Evolutionary conservation across 352 stramenopile genomes (phyloP), one percentile per base, ranked within the genome.

Genomic region (Globisporangium cystogenes): DNA sequence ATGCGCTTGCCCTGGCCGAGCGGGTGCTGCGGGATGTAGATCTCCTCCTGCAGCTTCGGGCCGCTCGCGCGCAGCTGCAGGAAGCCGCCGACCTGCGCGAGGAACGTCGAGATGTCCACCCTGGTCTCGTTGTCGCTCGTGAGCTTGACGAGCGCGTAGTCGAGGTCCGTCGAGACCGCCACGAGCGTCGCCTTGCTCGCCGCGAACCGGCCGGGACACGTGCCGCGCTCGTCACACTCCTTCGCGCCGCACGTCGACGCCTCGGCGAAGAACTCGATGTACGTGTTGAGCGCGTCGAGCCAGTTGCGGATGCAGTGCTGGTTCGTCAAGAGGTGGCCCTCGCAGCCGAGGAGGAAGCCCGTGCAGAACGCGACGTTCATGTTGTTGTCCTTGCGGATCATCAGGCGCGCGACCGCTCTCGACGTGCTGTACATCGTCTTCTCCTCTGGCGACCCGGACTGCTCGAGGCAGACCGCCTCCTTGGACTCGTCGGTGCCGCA

Each of bases 281-380:
- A 70, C 4, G 79, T 90, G 52, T 87, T 87, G 35, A 76, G 53
- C 15, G 82, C 82, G 48, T 92, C 78, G 53, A 82, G 60, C 46
- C 58, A 73, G 26, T 76, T 61, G 21, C 67, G 40, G 20, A 92
- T 87, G 50, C 82, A 92, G 55, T 92, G 82, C 48, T 92, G 64
- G 67, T 92, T 92, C 14, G 82, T 92, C 52, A 92, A 61, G 50
- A 92, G 42, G 57, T 92, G 78, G 15, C 78, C 82, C 14, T 87
- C 76, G 53, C 79, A 87, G n/a, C 82, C 82, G 0, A 92, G 41
- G 4, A 92, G 36, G 43, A 75, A 92, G 14, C 78, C 82, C 23
- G 82, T 90, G 60, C 82, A 92, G 51, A 69, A 92, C 10, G 76
- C 76, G 23, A 81, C 59, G 46, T 69, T 59, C 62, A 87, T 69